Conservation (phyloP, 176 grass and related monocot species). For the Tillandsia fasciculata region DNA sequence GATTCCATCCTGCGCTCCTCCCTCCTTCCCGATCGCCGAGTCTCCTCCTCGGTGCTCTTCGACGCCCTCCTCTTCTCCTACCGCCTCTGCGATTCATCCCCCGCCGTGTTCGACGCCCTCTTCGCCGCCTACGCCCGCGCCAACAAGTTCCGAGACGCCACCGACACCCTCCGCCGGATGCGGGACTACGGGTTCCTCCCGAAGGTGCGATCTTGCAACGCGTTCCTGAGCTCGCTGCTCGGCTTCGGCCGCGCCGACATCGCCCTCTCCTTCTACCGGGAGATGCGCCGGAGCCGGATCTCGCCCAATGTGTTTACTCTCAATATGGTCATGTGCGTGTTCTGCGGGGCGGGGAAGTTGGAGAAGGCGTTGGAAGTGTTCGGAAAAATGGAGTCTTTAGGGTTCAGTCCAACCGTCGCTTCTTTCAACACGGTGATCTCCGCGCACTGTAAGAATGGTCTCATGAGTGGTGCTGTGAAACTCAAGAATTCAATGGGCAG, state of each 20-base stretch:
- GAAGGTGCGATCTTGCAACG: constrained; percentile 58
- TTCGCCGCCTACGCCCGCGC: constrained; percentile 53
- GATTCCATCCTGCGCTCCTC: constrained; percentile 36
- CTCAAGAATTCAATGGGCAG: constrained; percentile 53
- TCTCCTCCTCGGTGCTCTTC: constrained; percentile 26
- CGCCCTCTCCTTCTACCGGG: constrained; percentile 55
- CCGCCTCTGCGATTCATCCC: constrained; percentile 14
- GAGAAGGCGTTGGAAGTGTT: constrained; percentile 43
- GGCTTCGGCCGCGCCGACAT: constrained; percentile 46
- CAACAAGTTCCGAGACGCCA: constrained; percentile 60
- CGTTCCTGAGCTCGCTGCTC: constrained; percentile 49
- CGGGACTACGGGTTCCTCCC: constrained; percentile 54
- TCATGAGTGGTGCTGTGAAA: constrained; percentile 19
- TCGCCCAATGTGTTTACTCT: constrained; percentile 67
- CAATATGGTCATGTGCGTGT: constrained; percentile 58
- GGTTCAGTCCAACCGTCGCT: constrained; percentile 27
- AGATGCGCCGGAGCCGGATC: constrained; percentile 57
- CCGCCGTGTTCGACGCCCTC: constrained; percentile 44
- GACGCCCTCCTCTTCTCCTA: constrained; percentile 25
- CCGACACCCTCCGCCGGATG: constrained; percentile 51
- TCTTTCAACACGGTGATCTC: constrained; percentile 71
- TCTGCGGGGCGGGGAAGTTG: constrained; percentile 34
- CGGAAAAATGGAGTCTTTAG: constrained; percentile 45
- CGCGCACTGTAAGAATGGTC: constrained; percentile 43
- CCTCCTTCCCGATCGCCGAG: constrained; percentile 27